Evolutionary conservation across 2,329 filamentous ascomycete species (phyloP).

Genomic region (Elsinoe perseae): DNA sequence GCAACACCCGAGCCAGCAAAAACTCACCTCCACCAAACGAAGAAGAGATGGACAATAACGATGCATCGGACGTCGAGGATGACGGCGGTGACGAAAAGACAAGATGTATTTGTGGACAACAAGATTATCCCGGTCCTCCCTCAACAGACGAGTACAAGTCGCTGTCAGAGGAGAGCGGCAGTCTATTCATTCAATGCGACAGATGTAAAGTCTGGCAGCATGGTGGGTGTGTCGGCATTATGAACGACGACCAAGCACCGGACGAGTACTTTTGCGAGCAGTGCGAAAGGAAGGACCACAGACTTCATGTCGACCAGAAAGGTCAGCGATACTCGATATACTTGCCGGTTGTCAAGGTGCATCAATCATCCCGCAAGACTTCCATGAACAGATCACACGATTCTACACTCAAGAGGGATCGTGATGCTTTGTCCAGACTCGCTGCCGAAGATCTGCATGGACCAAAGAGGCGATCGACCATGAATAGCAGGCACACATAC

Average conservation of each 20-base stretch:
- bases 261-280: constrained; percentile 98
- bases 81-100: constrained; percentile 84
- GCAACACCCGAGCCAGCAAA: constrained; percentile 63
- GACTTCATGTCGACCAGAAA: constrained; percentile 68
- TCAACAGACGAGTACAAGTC: constrained; percentile 47
- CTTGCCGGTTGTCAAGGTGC: constrained; percentile 42
- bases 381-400: constrained; percentile 58
- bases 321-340: constrained; percentile 61
- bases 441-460: constrained; percentile 47
- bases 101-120: constrained; percentile 86
- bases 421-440: constrained; percentile 44
- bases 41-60: constrained; percentile 33
- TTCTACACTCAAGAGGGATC: constrained; percentile 47
- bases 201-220: constrained; percentile 98
- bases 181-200: constrained; percentile 97
- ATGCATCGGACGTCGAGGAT: constrained; percentile 52
- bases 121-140: constrained; percentile 83
- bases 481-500: constrained; percentile 95
- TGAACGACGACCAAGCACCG: constrained; percentile 84
- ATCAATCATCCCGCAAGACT: constrained; percentile 52
- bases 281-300: constrained; percentile 87
- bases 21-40: constrained; percentile 61
- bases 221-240: constrained; percentile 92
- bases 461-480: constrained; percentile 83
- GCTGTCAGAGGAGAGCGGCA: constrained; percentile 77